Evolutionary conservation across 768 basidiomycete genomes (phyloP), one percentile per base, ranked within the genome.

Genomic region (Cystofilobasidium bisporidii): DNA sequence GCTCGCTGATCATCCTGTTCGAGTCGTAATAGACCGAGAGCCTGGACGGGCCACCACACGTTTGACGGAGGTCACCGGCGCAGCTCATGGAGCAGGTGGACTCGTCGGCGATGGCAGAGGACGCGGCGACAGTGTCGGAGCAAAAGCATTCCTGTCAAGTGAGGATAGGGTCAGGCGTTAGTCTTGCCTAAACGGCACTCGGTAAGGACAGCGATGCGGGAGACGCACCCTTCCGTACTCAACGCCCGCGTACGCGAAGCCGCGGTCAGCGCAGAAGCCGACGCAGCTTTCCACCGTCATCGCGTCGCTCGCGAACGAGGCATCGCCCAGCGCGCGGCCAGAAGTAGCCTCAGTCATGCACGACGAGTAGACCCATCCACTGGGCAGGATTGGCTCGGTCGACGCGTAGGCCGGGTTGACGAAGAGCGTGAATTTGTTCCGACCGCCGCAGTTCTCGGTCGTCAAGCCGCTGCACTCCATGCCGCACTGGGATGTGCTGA

Each of bases 241-340:
- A 10, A 40, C 2, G 24, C 59, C 59, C 17, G 59, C 59, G 59
- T 60, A 60, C 4, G 59, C 38, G 36, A 45, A 38, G 15, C 59
- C 59, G 8, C 9, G 8, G 59, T 38, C 17, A 15, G 6, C 17
- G 41, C 59, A 60, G 41, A 18, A 60, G 41, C 24, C n/a, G 38
- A 60, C 33, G 41, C 59, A 60, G 11, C 6, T 24, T 8, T n/a
- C 59, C 3, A 40, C 26, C 14, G 59, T 33, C 59, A 60, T 38
- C 22, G 59, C 2, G 33, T 28, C 38, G 26, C 9, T 10, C 12
- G 59, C 28, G 59, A 17, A 4, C 22, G 38, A 18, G 8, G 8
- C 9, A 6, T 36, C 59, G 15, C 9, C 24, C 5, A 60, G 41
- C 2, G 59, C 59, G 17, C 33, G 41, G 33, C 59, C 36, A 18